Evolutionary conservation across 2,329 filamentous ascomycete genomes (phyloP).

Genomic region (Clarireedia hainanense): DNA sequence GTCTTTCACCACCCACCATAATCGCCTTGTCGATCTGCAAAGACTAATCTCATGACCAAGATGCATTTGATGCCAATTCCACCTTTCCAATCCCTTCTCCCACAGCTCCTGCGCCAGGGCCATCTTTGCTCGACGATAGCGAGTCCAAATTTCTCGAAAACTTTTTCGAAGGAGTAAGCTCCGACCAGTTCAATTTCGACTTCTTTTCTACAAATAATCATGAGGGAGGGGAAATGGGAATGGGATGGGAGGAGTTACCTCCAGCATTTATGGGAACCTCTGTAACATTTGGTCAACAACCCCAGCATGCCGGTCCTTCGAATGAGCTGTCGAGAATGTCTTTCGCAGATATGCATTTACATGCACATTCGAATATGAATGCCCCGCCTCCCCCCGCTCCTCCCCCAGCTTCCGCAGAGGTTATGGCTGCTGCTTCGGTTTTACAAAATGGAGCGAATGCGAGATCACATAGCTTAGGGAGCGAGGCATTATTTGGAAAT

Average conservation of each 20-base stretch:
- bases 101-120: slow-evolving; percentile 56
- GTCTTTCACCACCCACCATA: slow-evolving; percentile 28
- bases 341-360: slow-evolving; percentile 14
- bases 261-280: slow-evolving; percentile 58
- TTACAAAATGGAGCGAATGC: slow-evolving; percentile 36
- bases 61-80: slow-evolving; percentile 37
- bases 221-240: slow-evolving; percentile 41
- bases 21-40: neutral
- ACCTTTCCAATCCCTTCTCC: slow-evolving; percentile 42
- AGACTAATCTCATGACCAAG: slow-evolving; percentile 26
- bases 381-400: slow-evolving; percentile 10
- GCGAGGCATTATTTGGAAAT: slow-evolving; percentile 16
- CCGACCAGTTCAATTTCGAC: slow-evolving; percentile 41
- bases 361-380: slow-evolving; percentile 11
- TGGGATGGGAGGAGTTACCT: slow-evolving; percentile 50
- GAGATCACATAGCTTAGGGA: slow-evolving; percentile 26
- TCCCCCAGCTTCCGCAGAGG: slow-evolving; percentile 39
- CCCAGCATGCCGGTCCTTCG: slow-evolving; percentile 12
- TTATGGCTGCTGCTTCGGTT: slow-evolving; percentile 52
- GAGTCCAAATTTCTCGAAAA: slow-evolving; percentile 50
- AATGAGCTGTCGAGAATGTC: slow-evolving; percentile 15
- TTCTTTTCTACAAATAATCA: slow-evolving; percentile 35
- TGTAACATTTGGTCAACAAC: slow-evolving; percentile 50
- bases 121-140: slow-evolving; percentile 55
- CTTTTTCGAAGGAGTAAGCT: slow-evolving; percentile 49